Evolutionary conservation across 2,329 filamentous ascomycete genomes (phyloP).

Genomic region (Penicillium sp.): DNA sequence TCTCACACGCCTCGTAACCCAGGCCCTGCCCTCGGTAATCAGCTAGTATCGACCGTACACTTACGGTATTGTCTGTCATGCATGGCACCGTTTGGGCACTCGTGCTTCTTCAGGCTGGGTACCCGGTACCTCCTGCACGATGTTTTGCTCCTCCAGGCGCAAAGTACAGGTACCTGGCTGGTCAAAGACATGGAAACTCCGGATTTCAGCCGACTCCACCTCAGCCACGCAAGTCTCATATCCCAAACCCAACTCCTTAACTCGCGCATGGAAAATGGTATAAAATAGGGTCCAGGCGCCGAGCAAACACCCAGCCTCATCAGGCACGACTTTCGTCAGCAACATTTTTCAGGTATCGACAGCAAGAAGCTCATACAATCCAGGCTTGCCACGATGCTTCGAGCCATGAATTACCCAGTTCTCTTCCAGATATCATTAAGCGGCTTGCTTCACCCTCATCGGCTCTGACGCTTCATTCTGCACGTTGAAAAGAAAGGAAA

Average conservation of each 20-base stretch:
- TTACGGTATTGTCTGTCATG: conserved; percentile 1
- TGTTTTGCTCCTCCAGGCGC: background rate
- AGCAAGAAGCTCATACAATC: background rate
- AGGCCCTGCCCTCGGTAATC: conserved; percentile 1
- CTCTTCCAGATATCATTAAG: conserved; percentile 6
- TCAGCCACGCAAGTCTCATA: background rate
- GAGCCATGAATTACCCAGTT: background rate
- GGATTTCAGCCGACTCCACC: background rate
- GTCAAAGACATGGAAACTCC: conserved; percentile 1
- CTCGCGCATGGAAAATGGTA: background rate
- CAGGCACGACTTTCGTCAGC: background rate
- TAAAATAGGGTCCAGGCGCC: background rate
- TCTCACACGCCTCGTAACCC: conserved; percentile 16
- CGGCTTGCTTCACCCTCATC: background rate
- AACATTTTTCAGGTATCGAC: background rate
- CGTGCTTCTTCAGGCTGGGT: conserved; percentile 1
- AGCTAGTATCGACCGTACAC: conserved; percentile 3
- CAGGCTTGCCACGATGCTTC: conserved; percentile 2
- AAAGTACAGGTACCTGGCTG: conserved; percentile 12
- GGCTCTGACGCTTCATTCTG: background rate
- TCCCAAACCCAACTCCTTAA: background rate
- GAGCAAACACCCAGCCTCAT: background rate
- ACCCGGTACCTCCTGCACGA: conserved; percentile 10
- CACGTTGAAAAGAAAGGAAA: background rate
- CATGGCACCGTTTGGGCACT: conserved; percentile 7